phyloP scores from a whole-genome alignment of 768 basidiomycete genomes.

The Trametes coccinea region DNA sequence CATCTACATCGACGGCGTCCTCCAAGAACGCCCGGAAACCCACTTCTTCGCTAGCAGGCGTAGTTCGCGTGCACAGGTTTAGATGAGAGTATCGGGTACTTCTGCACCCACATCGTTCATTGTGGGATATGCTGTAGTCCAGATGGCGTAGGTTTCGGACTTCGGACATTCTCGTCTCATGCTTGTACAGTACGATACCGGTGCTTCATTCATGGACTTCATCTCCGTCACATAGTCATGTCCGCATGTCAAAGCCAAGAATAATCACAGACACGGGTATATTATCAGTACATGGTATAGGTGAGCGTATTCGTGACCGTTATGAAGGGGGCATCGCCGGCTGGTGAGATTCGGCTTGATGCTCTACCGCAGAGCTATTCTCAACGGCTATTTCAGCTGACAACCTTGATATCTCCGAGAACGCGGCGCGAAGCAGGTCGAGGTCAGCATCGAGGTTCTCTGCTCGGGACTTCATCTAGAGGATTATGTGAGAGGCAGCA shows the following conservation, averaged over 20 bases:
- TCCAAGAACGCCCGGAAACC: conserved; percentile 39
- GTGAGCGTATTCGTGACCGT: background rate
- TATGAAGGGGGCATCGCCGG: background rate
- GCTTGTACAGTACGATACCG: conserved; percentile 3
- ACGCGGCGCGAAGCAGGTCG: conserved; percentile 76
- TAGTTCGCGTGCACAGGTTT: background rate
- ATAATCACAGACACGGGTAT: background rate
- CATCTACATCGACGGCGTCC: conserved; percentile 60
- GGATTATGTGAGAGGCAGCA: background rate
- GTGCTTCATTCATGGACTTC: conserved; percentile 3
- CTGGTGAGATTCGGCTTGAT: background rate
- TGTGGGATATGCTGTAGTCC: background rate
- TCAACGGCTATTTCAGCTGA: conserved; percentile 39
- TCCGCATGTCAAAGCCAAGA: background rate
- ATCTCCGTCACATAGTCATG: background rate
- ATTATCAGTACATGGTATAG: background rate
- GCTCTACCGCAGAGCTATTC: conserved; percentile 1
- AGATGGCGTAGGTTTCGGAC: conserved; percentile 1
- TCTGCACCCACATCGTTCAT: background rate
- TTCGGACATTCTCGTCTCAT: conserved; percentile 4
- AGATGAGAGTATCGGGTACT: no score
- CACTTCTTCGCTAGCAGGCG: conserved; percentile 14
- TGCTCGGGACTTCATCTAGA: conserved; percentile 84
- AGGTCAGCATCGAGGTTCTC: conserved; percentile 85
- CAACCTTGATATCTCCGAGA: conserved; percentile 84